These are phyloP conservation scores for Thelephora aurantiotincta DNA, from an alignment of 768 basidiomycete genomes.

Conservation along the genomic window DNA sequence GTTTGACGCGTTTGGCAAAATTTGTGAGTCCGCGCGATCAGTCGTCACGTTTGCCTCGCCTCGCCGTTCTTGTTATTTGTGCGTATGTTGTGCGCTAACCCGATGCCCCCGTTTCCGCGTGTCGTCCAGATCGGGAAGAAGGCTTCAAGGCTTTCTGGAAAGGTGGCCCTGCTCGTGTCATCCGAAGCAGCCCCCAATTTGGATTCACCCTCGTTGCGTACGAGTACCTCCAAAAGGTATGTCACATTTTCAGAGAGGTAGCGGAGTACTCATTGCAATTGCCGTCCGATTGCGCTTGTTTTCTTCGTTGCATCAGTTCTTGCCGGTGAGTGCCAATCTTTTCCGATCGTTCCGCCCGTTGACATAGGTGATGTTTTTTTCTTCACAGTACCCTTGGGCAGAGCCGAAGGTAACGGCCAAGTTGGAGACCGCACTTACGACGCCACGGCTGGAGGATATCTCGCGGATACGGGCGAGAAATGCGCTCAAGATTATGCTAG, in stretches of 20 bases:
- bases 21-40: conserved; percentile 36
- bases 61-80: background rate
- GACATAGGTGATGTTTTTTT: conserved; percentile 9
- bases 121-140: conserved; percentile 61
- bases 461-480: conserved; percentile 85
- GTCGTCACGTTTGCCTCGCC: background rate
- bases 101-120: background rate
- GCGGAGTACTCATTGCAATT: background rate
- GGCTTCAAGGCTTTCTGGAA: conserved; percentile 86
- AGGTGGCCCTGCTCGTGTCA: conserved; percentile 76
- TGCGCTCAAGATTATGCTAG: conserved; percentile 83
- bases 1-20: conserved; percentile 78
- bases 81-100: conserved; percentile 8
- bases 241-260: conserved; percentile 3
- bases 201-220: conserved; percentile 84
- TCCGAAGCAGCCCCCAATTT: conserved; percentile 87
- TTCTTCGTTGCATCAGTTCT: conserved; percentile 12
- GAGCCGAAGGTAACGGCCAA: conserved; percentile 28
- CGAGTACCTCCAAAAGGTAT: conserved; percentile 54
- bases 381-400: conserved; percentile 63
- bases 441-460: conserved; percentile 63
- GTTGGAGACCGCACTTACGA: conserved; percentile 55
- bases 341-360: background rate
- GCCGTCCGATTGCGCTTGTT: conserved; percentile 11
- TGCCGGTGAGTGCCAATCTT: conserved; percentile 11